Evolutionary conservation across 179 eudicot species (phyloP), one percentile per base, ranked within the genome.

Genomic region (Drosera spatulata): DNA sequence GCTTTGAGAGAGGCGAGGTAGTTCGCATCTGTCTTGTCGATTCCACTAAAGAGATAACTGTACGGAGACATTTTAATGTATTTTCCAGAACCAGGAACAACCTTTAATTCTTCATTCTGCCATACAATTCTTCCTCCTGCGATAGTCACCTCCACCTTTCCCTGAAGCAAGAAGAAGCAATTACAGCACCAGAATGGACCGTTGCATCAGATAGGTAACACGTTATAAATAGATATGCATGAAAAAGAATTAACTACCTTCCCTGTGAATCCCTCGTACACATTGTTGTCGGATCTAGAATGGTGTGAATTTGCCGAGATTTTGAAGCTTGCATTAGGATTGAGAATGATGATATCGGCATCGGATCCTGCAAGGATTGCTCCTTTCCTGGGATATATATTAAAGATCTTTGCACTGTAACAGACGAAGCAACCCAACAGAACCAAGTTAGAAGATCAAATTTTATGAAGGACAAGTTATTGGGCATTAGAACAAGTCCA

Each of bases 321-420:
- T 65, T 72, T 78, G 66, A 86, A 93, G 80, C 81, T 88, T 69
- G 96, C 67, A 77, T 81, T 82, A 14, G 99, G 99, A 65, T 93
- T 88, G 61, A 93, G 74, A 75, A 93, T 81, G 60, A 93, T 93
- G 39, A 93, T 81, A 75, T 93, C 99, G 11, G 99, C 99, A 80
- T 93, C 99, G 52, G 99, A 93, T 70, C 99, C 99, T 6, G 81
- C 75, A 44, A 89, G 80, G 66, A 93, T 81, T 15, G 99, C 99
- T 56, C 99, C 99, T 77, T 93, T 93, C 73, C 78, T 88, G 10
- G 99, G 99, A 69, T 84, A 93, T 70, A 93, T 82, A 66, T 88
- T 88, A 66, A 85, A 91, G 63, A 83, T 80, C 75, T 75, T 81
- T 53, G 97, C 97, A 71, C 97, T 91, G 84, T 66, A 51, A 37